phyloP scores from a whole-genome alignment of 164 flowering plant genomes.

The Macadamia tetraphylla region DNA sequence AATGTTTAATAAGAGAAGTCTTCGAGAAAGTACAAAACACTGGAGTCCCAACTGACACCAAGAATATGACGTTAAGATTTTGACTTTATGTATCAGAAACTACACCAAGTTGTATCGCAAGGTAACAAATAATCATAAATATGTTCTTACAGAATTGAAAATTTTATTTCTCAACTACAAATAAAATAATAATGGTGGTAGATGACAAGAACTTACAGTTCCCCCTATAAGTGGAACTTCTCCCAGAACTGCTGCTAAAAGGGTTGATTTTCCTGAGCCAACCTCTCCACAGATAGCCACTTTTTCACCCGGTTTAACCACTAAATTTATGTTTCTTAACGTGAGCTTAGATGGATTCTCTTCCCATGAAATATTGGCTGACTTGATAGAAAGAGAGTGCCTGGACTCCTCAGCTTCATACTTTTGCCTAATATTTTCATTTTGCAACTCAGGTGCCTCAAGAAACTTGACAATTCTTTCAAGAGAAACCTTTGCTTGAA shows the following conservation, averaged over 20 bases:
- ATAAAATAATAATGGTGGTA: conserved; percentile 7
- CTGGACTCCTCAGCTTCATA: neutral
- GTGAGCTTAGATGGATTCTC: conserved; percentile 27
- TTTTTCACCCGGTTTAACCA: conserved; percentile 31
- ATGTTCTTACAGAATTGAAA: neutral
- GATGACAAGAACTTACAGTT: conserved; percentile 32
- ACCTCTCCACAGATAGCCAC: conserved; percentile 58
- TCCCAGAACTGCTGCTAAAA: conserved; percentile 56
- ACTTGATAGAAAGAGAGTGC: conserved; percentile 24
- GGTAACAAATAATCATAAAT: neutral
- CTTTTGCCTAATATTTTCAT: conserved; percentile 18
- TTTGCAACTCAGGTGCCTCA: conserved; percentile 43
- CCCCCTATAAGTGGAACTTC: conserved; percentile 53
- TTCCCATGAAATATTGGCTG: conserved; percentile 45
- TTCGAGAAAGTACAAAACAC: no score
- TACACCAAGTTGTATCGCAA: neutral
- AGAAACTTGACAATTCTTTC: conserved; percentile 39
- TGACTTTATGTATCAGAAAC: neutral
- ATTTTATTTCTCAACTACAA: neutral
- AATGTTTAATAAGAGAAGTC: no score
- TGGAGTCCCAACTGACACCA: neutral
- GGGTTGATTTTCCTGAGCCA: conserved; percentile 59
- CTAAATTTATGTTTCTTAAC: conserved; percentile 29
- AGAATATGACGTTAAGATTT: neutral
- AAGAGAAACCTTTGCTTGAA: conserved; percentile 53